Conservation (phyloP, 345 rosid species). For the Erysimum cheiranthoides region DNA sequence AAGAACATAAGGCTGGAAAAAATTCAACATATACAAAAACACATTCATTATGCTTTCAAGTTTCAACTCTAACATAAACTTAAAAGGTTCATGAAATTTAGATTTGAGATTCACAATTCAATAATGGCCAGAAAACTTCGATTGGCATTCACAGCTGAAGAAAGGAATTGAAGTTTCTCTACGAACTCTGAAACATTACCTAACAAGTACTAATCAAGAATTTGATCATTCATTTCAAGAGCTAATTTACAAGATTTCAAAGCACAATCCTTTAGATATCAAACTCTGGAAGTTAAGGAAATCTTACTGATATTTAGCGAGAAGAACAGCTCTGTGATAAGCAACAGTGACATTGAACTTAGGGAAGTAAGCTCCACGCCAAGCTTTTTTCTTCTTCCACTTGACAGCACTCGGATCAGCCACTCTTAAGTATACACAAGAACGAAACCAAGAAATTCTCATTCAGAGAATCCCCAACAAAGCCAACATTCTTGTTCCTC, state of each 20-base stretch:
- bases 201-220: not conserved
- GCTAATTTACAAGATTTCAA: not conserved
- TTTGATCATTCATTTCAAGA: slow-evolving; percentile 3
- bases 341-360: slow-evolving; percentile 82
- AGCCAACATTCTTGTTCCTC: slow-evolving; percentile 83
- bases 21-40: slow-evolving; percentile 26
- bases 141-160: too few species aligned
- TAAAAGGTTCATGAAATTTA: slow-evolving; percentile 11
- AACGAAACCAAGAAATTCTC: slow-evolving; percentile 87
- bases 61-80: slow-evolving; percentile 25
- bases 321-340: slow-evolving; percentile 92
- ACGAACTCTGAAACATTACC: not conserved
- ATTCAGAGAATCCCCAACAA: slow-evolving; percentile 89
- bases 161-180: not conserved
- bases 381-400: slow-evolving; percentile 95
- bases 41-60: not conserved
- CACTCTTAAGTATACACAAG: slow-evolving; percentile 74
- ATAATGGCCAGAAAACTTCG: not conserved
- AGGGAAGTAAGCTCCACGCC: slow-evolving; percentile 96
- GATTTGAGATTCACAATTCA: not conserved
- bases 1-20: slow-evolving; percentile 49
- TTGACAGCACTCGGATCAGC: slow-evolving; percentile 74
- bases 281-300: slow-evolving; percentile 3
- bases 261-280: not conserved
- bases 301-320: slow-evolving; percentile 75